Evolutionary conservation across 2,329 filamentous ascomycete genomes (phyloP).

Genomic region (Ceratocystiopsis sp.): DNA sequence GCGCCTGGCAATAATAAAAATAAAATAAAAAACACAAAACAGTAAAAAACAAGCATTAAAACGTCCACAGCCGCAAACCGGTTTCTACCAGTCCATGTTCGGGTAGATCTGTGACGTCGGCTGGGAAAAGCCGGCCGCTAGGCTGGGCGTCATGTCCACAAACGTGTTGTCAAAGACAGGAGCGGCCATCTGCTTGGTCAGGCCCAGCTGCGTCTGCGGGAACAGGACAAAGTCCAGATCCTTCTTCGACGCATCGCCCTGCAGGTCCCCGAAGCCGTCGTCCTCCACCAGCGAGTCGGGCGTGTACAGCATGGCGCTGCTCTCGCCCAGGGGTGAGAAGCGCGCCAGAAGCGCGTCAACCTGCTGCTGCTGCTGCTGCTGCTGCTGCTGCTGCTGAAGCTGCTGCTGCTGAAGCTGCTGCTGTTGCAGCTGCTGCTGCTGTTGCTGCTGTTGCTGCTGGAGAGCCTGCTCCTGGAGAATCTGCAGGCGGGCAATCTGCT

Average conservation of each 20-base stretch:
- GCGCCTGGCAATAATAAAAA: no score
- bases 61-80: no score
- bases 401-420: not conserved
- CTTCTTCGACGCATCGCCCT: constrained; percentile 22
- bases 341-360: constrained; percentile 6
- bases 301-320: constrained; percentile 51
- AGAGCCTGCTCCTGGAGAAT: not conserved
- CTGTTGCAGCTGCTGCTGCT: constrained; percentile 14
- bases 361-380: constrained; percentile 2
- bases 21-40: no score
- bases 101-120: constrained; percentile 31
- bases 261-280: constrained; percentile 44
- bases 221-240: constrained; percentile 51
- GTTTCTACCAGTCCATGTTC: constrained; percentile 21
- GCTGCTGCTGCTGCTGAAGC: constrained; percentile 5
- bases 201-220: constrained; percentile 14
- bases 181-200: not conserved
- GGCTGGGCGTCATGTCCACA: constrained; percentile 28
- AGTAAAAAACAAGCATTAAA: no score
- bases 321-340: constrained; percentile 52
- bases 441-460: constrained; percentile 6
- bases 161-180: constrained; percentile 28
- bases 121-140: constrained; percentile 34
- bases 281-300: constrained; percentile 46
- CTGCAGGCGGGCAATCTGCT: constrained; percentile 22